Conservation (phyloP, 805 yeast genomes). For the Ogataea pilisensis region DNA sequence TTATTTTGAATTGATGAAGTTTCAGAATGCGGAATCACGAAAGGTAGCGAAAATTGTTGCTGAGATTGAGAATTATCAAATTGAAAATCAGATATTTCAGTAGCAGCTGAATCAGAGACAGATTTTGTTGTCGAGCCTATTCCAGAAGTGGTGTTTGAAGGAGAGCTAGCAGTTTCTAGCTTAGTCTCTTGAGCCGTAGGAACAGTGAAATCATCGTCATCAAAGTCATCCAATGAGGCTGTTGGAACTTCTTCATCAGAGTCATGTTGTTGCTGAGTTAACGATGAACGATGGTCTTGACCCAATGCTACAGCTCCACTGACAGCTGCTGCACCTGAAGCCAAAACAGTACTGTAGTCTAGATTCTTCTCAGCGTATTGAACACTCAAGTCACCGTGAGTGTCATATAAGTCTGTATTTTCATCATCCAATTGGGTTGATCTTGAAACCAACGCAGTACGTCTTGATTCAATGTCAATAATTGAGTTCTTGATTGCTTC, state of each 20-base stretch:
- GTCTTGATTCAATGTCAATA: slow-evolving; percentile 25
- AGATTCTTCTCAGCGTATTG: slow-evolving; percentile 30
- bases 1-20: slow-evolving; percentile 91
- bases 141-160: slow-evolving; percentile 20
- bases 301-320: slow-evolving; percentile 7
- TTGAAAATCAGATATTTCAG: slow-evolving; percentile 44
- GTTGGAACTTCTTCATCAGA: slow-evolving; percentile 30
- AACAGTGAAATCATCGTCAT: slow-evolving; percentile 21
- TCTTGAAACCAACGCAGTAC: slow-evolving; percentile 17
- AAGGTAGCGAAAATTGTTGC: slow-evolving; percentile 32
- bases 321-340: slow-evolving; percentile 24
- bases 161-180: slow-evolving; percentile 16
- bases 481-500: slow-evolving; percentile 23
- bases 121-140: slow-evolving; percentile 18
- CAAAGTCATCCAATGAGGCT: slow-evolving; percentile 29
- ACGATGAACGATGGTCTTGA: too few species aligned
- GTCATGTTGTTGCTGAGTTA: not conserved
- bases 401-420: slow-evolving; percentile 36
- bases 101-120: slow-evolving; percentile 40
- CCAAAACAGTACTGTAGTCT: slow-evolving; percentile 26
- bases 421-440: slow-evolving; percentile 34
- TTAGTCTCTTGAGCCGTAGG: slow-evolving; percentile 14
- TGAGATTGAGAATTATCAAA: slow-evolving; percentile 18
- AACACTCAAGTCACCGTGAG: slow-evolving; percentile 28
- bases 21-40: slow-evolving; percentile 68